These are phyloP conservation scores for Funneliformis geosporum DNA, from an alignment of 192 early-diverging fungal species.

Conservation along the genomic window DNA sequence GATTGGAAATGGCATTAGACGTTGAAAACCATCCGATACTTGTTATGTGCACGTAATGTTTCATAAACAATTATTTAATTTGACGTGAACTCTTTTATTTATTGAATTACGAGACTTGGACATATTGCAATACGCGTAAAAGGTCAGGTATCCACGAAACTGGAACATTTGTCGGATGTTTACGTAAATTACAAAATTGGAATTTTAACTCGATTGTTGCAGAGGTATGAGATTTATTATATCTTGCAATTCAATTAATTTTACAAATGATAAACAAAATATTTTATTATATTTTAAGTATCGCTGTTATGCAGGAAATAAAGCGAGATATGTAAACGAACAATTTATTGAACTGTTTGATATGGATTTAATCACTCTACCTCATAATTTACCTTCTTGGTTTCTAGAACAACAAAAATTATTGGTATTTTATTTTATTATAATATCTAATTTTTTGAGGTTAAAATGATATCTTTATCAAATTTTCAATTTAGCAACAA, in stretches of 20 bases:
- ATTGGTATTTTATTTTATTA: slow-evolving; percentile 46
- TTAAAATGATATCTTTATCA: neutral
- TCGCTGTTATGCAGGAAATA: slow-evolving; percentile 88
- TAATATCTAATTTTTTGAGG: neutral
- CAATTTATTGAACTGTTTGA: slow-evolving; percentile 98
- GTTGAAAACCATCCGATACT: slow-evolving; percentile 82
- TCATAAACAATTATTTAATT: neutral
- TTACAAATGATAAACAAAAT: neutral
- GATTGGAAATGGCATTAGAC: slow-evolving; percentile 83
- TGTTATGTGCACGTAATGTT: slow-evolving; percentile 82
- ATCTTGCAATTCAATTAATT: slow-evolving; percentile 4
- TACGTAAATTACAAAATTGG: slow-evolving; percentile 92
- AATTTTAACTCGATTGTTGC: slow-evolving; percentile 95
- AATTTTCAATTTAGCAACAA: slow-evolving; percentile 16
- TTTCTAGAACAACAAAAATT: slow-evolving; percentile 70
- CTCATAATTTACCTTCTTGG: slow-evolving; percentile 75
- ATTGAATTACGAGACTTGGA: neutral
- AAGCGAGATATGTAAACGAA: slow-evolving; percentile 83
- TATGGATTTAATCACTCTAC: slow-evolving; percentile 84
- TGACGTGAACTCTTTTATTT: neutral
- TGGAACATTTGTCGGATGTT: slow-evolving; percentile 88
- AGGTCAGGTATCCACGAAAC: slow-evolving; percentile 93
- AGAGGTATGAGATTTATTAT: slow-evolving; percentile 60
- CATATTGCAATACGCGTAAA: neutral
- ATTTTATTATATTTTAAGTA: slow-evolving; percentile 53